Evolutionary conservation across 805 yeast species (phyloP).

Genomic region (Candida easanensis): DNA sequence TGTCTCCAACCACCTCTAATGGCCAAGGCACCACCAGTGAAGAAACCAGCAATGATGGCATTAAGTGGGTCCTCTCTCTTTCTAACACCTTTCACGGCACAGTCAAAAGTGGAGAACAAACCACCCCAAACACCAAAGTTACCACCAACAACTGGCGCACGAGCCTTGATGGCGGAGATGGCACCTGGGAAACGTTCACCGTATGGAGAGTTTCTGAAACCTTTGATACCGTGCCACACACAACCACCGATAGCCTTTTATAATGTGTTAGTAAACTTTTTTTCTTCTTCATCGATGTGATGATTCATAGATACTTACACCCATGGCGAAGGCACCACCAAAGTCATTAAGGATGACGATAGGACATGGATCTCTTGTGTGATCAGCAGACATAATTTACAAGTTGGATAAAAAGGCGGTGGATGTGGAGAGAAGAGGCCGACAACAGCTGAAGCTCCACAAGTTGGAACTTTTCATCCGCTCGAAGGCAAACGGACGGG

Average conservation of each 20-base stretch:
- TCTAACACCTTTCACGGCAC: conserved; percentile 92
- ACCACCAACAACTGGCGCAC: conserved; percentile 99
- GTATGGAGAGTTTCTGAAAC: conserved; percentile 95
- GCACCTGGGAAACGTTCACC: conserved; percentile 95
- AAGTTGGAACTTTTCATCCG: too few species aligned
- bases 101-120: conserved; percentile 90
- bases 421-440: too few species aligned
- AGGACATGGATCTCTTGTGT: conserved; percentile 99
- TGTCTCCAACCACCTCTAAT: conserved; percentile 99
- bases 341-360: conserved; percentile 93
- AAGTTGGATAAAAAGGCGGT: too few species aligned
- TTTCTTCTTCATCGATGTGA: not conserved
- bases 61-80: conserved; percentile 98
- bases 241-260: conserved; percentile 79
- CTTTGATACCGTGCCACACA: conserved; percentile 98
- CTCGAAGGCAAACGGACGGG: too few species aligned
- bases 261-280: conserved; percentile 1
- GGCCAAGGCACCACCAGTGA: conserved; percentile 97
- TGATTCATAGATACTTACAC: conserved; percentile 41
- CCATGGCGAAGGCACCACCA: conserved; percentile 99
- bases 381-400: conserved; percentile 98
- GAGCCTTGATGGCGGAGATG: conserved; percentile 82
- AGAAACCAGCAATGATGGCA: conserved; percentile 96
- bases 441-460: too few species aligned
- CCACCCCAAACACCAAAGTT: conserved; percentile 99